Evolutionary conservation across 768 basidiomycete species (phyloP).

Genomic region (Heimioporus sp.): DNA sequence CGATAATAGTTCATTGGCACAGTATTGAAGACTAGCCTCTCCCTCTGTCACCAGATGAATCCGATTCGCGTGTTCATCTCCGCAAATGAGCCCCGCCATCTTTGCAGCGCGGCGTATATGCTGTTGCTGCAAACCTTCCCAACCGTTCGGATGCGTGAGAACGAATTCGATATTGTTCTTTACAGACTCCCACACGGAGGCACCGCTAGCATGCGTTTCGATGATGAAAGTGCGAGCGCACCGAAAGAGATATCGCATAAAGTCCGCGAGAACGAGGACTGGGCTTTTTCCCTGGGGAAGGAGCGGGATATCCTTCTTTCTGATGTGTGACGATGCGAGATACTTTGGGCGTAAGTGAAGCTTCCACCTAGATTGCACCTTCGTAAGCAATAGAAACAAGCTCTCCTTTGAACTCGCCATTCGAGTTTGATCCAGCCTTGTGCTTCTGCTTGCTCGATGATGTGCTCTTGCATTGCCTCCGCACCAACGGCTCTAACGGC

Average conservation of each 20-base stretch:
- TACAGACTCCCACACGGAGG: conserved; percentile 20
- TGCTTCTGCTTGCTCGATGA: conserved; percentile 38
- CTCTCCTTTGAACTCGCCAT: conserved; percentile 30
- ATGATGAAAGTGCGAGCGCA: too few relatives aligned
- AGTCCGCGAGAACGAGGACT: too few relatives aligned
- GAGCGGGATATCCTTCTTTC: too few relatives aligned
- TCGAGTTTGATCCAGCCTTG: conserved; percentile 37
- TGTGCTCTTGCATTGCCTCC: conserved; percentile 36
- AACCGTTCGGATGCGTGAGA: conserved; percentile 31
- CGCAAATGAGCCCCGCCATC: conserved; percentile 20
- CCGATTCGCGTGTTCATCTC: conserved; percentile 8
- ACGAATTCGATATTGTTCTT: conserved; percentile 20
- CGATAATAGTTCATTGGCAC: conserved; percentile 40
- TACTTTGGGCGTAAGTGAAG: too few relatives aligned
- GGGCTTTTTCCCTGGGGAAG: too few relatives aligned
- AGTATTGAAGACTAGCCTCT: conserved; percentile 31
- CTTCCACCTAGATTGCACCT: too few relatives aligned
- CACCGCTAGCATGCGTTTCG: conserved; percentile 25
- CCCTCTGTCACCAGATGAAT: conserved; percentile 26
- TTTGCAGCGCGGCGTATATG: conserved; percentile 24
- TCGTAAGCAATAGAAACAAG: too few relatives aligned
- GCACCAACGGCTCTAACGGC: conserved; percentile 41
- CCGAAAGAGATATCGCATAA: too few relatives aligned
- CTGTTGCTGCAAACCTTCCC: conserved; percentile 28
- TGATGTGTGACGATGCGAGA: too few relatives aligned